A percentile compares a stretch with the other conserved stretches of the same genome.
These are phyloP conservation scores for Ascoidea asiatica DNA, from an alignment of 805 yeast species.

Conservation along the genomic window DNA sequence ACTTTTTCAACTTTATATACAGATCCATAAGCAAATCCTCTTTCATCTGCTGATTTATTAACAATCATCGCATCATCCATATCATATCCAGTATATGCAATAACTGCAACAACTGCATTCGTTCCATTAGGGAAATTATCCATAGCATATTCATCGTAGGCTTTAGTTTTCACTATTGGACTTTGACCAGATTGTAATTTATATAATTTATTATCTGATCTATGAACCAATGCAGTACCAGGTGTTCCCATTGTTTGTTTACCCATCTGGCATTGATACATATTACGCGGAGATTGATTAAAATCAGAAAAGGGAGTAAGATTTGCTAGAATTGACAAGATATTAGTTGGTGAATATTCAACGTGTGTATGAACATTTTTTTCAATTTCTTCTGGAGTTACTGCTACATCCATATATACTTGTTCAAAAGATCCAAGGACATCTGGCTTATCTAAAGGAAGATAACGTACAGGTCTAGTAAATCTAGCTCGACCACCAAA, in stretches of 20 bases:
- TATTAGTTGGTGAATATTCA: conserved; percentile 90
- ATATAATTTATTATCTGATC: conserved; percentile 91
- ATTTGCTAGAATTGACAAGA: conserved; percentile 87
- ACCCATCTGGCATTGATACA: conserved; percentile 99
- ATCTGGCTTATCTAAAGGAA: conserved; percentile 74
- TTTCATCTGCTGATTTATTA: conserved; percentile 92
- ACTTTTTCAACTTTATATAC: conserved; percentile 91
- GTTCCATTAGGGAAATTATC: conserved; percentile 98
- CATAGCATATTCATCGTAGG: conserved; percentile 94
- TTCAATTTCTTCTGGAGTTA: conserved; percentile 82
- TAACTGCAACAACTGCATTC: conserved; percentile 97
- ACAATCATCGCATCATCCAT: conserved; percentile 99
- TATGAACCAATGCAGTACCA: conserved; percentile 83
- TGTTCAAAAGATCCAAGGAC: conserved; percentile 96
- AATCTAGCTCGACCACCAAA: conserved; percentile 90
- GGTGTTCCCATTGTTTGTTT: conserved; percentile 99
- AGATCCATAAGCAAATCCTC: conserved; percentile 97
- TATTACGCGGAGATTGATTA: conserved; percentile 98
- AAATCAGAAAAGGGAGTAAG: conserved; percentile 97
- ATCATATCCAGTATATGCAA: conserved; percentile 97
- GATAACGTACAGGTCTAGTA: conserved; percentile 89
- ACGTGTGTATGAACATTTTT: conserved; percentile 79
- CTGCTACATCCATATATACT: conserved; percentile 93
- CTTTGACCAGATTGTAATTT: conserved; percentile 92
- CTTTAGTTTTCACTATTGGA: conserved; percentile 86